A percentile compares a stretch with the other conserved stretches of the same genome.
Conservation (phyloP, 495 filamentous ascomycete genomes). For the Trichoderma parareesei region DNA sequence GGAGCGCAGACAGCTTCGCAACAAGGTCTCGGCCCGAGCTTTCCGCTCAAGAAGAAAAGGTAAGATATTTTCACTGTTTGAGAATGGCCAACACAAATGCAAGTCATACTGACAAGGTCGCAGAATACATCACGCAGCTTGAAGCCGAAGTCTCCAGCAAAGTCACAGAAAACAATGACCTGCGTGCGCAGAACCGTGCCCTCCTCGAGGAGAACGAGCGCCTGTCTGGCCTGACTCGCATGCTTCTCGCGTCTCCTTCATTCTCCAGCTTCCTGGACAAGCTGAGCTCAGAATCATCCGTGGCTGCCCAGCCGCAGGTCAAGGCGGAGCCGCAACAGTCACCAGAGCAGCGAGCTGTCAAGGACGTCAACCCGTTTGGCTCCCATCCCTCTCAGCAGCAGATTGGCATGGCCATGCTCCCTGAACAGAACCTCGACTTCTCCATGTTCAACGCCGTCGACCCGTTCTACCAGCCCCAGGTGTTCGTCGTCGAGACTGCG, state of each 20-base stretch:
- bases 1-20: slow-evolving; percentile 85
- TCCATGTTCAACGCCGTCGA: slow-evolving; percentile 46
- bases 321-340: slow-evolving; percentile 30
- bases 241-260: slow-evolving; percentile 76
- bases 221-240: slow-evolving; percentile 66
- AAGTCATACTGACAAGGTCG: slow-evolving; percentile 37
- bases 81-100: slow-evolving; percentile 12
- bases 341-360: slow-evolving; percentile 39
- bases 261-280: slow-evolving; percentile 77
- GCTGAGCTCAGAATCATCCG: slow-evolving; percentile 46
- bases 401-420: slow-evolving; percentile 66
- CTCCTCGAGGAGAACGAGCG: slow-evolving; percentile 75
- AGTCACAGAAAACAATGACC: slow-evolving; percentile 61
- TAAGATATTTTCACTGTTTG: slow-evolving; percentile 35
- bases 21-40: slow-evolving; percentile 95
- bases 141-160: slow-evolving; percentile 72
- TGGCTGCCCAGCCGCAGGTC: slow-evolving; percentile 25
- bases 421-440: slow-evolving; percentile 63
- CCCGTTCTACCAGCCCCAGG: slow-evolving; percentile 62
- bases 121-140: slow-evolving; percentile 93
- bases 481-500: slow-evolving; percentile 73
- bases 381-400: slow-evolving; percentile 38
- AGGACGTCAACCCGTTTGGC: slow-evolving; percentile 55
- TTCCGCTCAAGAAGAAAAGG: slow-evolving; percentile 96
- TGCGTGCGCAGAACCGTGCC: slow-evolving; percentile 61